These are phyloP conservation scores for Peronospora belbahrii DNA, from an alignment of 352 stramenopile genomes.

Conservation along the genomic window DNA sequence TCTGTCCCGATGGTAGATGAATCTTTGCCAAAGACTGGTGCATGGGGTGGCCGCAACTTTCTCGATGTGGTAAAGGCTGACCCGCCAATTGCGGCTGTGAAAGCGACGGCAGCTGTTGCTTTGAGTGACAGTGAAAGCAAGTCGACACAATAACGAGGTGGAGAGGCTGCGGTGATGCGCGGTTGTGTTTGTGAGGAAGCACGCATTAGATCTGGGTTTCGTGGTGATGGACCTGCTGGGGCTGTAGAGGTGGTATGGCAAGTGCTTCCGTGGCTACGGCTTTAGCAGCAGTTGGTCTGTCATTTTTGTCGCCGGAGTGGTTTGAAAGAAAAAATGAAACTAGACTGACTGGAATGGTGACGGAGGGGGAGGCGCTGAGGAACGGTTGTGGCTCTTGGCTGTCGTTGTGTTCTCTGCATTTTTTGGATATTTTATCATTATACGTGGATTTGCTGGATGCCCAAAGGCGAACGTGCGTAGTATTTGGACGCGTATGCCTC, in stretches of 20 bases:
- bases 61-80: constrained; percentile 80
- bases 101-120: constrained; percentile 22
- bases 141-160: constrained; percentile 26
- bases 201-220: constrained; percentile 11
- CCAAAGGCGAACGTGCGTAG: constrained; percentile 15
- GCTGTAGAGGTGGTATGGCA: constrained; percentile 4
- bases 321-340: constrained; percentile 32
- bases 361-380: constrained; percentile 14
- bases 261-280: constrained; percentile 3
- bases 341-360: constrained; percentile 22
- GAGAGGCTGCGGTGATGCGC: constrained; percentile 14
- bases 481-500: constrained; percentile 14
- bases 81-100: constrained; percentile 35
- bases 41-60: constrained; percentile 77
- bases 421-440: constrained; percentile 36
- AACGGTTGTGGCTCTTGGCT: constrained; percentile 9
- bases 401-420: constrained; percentile 37
- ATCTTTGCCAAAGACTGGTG: constrained; percentile 51
- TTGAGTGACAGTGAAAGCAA: constrained; percentile 39
- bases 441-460: constrained; percentile 31
- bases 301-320: constrained; percentile 19
- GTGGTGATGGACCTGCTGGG: constrained; percentile 2
- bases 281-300: constrained; percentile 15
- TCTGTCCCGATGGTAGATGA: constrained; percentile 28
- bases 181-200: constrained; percentile 18